Evolutionary conservation across 1,284 basidiomycete genomes (phyloP).

Genomic region (Acaromyces ingoldii): DNA sequence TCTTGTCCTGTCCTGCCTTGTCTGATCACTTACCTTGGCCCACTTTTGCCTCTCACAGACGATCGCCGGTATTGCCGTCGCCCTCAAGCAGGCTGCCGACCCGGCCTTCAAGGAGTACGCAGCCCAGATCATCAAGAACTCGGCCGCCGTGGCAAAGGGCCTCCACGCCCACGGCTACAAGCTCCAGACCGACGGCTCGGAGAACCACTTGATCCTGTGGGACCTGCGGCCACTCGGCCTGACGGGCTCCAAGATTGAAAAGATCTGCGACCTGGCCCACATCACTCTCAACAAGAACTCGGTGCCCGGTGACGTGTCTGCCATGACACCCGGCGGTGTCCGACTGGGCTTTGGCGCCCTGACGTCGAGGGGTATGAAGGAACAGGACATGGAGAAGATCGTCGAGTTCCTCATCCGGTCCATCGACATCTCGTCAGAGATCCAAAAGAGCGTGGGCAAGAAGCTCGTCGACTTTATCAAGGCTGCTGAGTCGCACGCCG

Average conservation of each 20-base stretch:
- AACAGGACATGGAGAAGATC: slow-evolving; percentile 77
- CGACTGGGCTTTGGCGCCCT: slow-evolving; percentile 91
- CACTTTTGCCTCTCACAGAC: no score
- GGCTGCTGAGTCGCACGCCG: slow-evolving; percentile 66
- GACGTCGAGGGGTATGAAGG: slow-evolving; percentile 87
- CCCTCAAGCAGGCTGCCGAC: slow-evolving; percentile 87
- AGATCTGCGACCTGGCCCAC: slow-evolving; percentile 91
- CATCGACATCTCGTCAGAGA: slow-evolving; percentile 44
- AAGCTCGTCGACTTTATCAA: slow-evolving; percentile 94
- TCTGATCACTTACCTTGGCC: no score
- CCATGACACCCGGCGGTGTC: slow-evolving; percentile 93
- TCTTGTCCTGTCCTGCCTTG: no score
- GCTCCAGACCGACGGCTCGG: slow-evolving; percentile 92
- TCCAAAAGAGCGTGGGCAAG: slow-evolving; percentile 86
- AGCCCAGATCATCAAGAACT: slow-evolving; percentile 74
- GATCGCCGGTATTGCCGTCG: slow-evolving; percentile 89
- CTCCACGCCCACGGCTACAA: slow-evolving; percentile 59
- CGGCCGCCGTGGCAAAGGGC: slow-evolving; percentile 45
- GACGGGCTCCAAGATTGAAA: slow-evolving; percentile 97
- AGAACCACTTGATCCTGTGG: slow-evolving; percentile 98
- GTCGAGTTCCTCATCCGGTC: slow-evolving; percentile 64
- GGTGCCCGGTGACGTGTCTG: slow-evolving; percentile 87
- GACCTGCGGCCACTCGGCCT: slow-evolving; percentile 90
- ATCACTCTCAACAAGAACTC: slow-evolving; percentile 79
- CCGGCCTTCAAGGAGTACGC: slow-evolving; percentile 91